phyloP scores from a whole-genome alignment of 2,329 filamentous ascomycete genomes.

The Cordyceps militaris region DNA sequence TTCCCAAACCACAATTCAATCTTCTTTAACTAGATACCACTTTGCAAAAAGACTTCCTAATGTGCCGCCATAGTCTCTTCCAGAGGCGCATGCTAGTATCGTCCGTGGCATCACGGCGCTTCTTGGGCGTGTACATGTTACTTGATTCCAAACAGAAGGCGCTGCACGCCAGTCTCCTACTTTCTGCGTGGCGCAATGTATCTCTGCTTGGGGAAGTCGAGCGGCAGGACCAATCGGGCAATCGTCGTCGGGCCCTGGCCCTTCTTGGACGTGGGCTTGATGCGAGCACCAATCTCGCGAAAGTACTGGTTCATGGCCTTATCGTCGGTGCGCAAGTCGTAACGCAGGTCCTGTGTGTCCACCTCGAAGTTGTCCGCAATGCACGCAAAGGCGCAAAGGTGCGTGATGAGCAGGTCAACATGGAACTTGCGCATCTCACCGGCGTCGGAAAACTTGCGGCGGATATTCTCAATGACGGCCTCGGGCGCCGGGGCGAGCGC shows the following conservation, averaged over 20 bases:
- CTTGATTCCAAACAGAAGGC: too few relatives aligned
- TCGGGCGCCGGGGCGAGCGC: constrained; percentile 51
- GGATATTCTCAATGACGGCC: constrained; percentile 57
- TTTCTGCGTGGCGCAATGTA: constrained; percentile 20
- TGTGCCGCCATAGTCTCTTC: too few relatives aligned
- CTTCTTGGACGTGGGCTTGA: constrained; percentile 51
- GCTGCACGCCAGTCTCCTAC: too few relatives aligned
- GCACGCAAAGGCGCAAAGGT: constrained; percentile 64
- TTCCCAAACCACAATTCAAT: too few relatives aligned
- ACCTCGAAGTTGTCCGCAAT: constrained; percentile 68
- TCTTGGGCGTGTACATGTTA: too few relatives aligned
- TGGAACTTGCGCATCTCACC: constrained; percentile 65
- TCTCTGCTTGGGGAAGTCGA: constrained; percentile 68
- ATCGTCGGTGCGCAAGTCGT: constrained; percentile 66
- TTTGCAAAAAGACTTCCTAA: too few relatives aligned
- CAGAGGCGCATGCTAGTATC: too few relatives aligned
- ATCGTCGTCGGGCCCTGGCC: constrained; percentile 51
- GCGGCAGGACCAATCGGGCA: constrained; percentile 67
- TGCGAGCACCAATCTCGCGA: constrained; percentile 64
- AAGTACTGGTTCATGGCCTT: constrained; percentile 67
- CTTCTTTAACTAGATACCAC: too few relatives aligned
- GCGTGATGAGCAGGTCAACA: constrained; percentile 63
- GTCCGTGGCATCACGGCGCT: too few relatives aligned
- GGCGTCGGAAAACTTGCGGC: constrained; percentile 60
- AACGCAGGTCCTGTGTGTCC: constrained; percentile 60